Evolutionary conservation across 179 eudicot genomes (phyloP).

Genomic region (Camellia oleifera): DNA sequence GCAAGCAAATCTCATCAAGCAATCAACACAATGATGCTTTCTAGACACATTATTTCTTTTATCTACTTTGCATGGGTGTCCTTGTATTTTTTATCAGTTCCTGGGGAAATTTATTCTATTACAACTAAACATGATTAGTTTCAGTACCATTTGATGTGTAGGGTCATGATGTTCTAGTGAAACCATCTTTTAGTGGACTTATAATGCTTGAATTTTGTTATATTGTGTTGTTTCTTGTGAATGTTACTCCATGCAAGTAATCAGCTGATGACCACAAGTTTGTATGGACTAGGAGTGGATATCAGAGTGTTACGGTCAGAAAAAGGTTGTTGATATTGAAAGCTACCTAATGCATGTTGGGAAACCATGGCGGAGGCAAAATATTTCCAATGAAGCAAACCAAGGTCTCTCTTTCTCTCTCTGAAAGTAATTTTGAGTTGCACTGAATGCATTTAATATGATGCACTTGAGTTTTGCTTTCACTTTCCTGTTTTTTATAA

Average conservation of each 20-base stretch:
- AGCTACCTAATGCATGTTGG: slow-evolving; percentile 82
- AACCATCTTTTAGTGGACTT: neutral
- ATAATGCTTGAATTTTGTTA: neutral
- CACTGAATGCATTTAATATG: neutral
- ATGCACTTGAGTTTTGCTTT: neutral
- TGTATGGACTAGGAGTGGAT: slow-evolving; percentile 72
- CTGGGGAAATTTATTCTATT: no score
- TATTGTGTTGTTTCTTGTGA: slow-evolving; percentile 1
- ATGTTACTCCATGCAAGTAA: slow-evolving; percentile 6
- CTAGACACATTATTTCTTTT: neutral
- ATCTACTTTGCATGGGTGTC: neutral
- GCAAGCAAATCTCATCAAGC: neutral
- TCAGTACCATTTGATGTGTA: neutral
- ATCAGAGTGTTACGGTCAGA: slow-evolving; percentile 66
- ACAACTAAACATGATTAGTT: neutral
- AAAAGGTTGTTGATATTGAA: slow-evolving; percentile 88
- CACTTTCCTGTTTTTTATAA: neutral
- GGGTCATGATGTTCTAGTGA: neutral
- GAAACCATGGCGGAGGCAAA: slow-evolving; percentile 78
- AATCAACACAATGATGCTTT: neutral
- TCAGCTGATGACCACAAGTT: slow-evolving; percentile 25
- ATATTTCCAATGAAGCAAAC: slow-evolving; percentile 31
- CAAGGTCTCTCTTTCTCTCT: slow-evolving; percentile 46
- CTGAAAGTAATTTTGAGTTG: neutral
- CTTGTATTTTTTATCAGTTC: neutral